A percentile compares a stretch with the other conserved stretches of the same genome.
Evolutionary conservation across 2,329 filamentous ascomycete species (phyloP).

Genomic region (Microcyclosporella mali): DNA sequence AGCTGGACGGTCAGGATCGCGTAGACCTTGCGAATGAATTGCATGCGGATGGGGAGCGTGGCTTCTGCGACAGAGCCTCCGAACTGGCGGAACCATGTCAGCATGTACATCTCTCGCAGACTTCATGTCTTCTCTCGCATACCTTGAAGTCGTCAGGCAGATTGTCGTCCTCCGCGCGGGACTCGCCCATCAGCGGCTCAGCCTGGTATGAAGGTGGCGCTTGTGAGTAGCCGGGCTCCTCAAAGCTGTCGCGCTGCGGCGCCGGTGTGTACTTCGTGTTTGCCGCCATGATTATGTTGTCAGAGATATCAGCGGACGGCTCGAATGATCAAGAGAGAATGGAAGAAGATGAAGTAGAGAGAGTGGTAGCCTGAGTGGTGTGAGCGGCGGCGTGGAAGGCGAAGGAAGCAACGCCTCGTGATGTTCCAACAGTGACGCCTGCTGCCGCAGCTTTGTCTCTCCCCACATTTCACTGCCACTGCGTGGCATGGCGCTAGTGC

Average conservation of each 20-base stretch:
- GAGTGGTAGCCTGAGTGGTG: no score
- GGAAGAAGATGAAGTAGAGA: no score
- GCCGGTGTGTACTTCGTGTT: constrained; percentile 78
- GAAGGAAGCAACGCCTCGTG: no score
- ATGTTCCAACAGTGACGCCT: no score
- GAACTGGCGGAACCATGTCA: constrained; percentile 51
- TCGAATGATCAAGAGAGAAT: no score
- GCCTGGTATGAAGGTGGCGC: constrained; percentile 78
- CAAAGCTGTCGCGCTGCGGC: constrained; percentile 79
- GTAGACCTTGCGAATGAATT: constrained; percentile 79
- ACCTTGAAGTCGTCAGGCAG: constrained; percentile 97
- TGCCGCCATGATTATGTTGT: constrained; percentile 60
- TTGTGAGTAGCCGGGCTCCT: constrained; percentile 63
- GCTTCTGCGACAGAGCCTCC: constrained; percentile 90
- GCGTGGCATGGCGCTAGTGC: no score
- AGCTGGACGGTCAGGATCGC: constrained; percentile 95
- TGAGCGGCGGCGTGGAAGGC: no score
- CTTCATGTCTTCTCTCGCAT: not conserved
- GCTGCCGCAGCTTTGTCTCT: no score
- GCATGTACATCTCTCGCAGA: not conserved
- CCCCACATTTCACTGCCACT: no score
- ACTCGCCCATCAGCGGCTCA: constrained; percentile 55
- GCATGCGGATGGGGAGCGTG: constrained; percentile 83
- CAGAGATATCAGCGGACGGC: not conserved
- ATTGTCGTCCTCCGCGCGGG: constrained; percentile 80